phyloP scores from a whole-genome alignment of 1,284 basidiomycete species.

The Tilletia caries region DNA sequence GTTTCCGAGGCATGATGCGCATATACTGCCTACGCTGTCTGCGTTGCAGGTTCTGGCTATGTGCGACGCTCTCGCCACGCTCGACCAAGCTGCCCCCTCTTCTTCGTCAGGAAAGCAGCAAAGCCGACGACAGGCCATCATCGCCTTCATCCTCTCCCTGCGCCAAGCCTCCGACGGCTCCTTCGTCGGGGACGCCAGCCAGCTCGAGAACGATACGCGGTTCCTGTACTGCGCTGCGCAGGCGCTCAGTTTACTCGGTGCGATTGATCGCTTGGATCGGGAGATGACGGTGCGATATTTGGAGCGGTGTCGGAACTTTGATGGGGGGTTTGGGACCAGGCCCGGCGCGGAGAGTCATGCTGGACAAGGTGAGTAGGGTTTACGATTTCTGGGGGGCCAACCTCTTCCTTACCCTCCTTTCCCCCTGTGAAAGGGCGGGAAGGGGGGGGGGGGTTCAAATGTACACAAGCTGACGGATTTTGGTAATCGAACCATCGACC shows the following conservation, averaged over 20 bases:
- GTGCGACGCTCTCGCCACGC: conserved; percentile 71
- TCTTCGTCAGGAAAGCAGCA: background rate
- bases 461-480: background rate
- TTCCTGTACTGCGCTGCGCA: conserved; percentile 84
- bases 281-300: conserved; percentile 71
- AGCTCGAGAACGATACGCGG: conserved; percentile 86
- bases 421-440: background rate
- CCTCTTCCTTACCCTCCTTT: background rate
- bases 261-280: conserved; percentile 60
- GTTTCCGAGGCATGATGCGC: conserved; percentile 87
- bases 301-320: conserved; percentile 78
- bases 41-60: conserved; percentile 88
- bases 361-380: conserved; percentile 71
- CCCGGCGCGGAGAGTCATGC: conserved; percentile 89
- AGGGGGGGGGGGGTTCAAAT: too few species aligned
- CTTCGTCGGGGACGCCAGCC: conserved; percentile 77
- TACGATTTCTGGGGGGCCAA: too few species aligned
- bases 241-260: conserved; percentile 71
- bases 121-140: background rate
- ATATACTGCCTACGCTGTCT: conserved; percentile 79
- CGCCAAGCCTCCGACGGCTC: conserved; percentile 66
- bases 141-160: conserved; percentile 73
- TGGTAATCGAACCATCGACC: background rate
- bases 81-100: conserved; percentile 50
- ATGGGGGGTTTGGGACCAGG: conserved; percentile 84